Base-by-base conservation (phyloP, 495 filamentous ascomycete genomes). In the Xylaria venustula region DNA sequence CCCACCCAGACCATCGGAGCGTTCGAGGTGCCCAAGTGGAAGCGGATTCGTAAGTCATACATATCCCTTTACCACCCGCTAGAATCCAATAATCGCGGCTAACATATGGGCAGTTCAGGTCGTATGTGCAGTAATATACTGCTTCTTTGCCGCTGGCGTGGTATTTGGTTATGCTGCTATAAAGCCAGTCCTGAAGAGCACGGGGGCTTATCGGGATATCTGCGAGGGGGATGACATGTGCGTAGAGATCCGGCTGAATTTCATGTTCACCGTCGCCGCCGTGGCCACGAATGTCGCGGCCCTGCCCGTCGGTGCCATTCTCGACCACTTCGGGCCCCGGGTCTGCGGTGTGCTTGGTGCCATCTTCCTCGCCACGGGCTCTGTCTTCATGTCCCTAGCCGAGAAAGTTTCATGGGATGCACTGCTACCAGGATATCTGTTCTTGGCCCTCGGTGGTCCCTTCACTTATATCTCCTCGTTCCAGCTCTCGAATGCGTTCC, bases 251-350 rank as follows among this genome's bases (percentile, higher is more conserved):
- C 83, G 88, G 48, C 80, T 96, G 48, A 97, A 97, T 71, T 74
- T 96, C 59, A 96, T 97, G 92, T 96, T 97, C 78, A 96, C 92
- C 30, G 81, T 90, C 36, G 92, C 91, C n/a, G 92, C 91, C 14
- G 92, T 96, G 17, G 87, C 83, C 4, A 96, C 92, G 36, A 85
- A 83, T 49, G 88, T 93, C 17, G 87, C 85, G 17, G 92, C 92
- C 8, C 78, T 96, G 2, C 91, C 92, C 12, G 85, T 96, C 3
- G 92, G 92, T 37, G 90, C 91, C 1, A 89, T 96, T 42, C 79
- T 96, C 4, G 92, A 97, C 68, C 81, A 84, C 48, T 95, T 85
- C 67, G 93, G 92, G 1, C 92, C 92, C 17, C 84, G 88, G 34
- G 81, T 92, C 5, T 86, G 87, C 55, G 89, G 90, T 1, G 73